These are phyloP conservation scores for Monosporascus ibericus DNA, from an alignment of 2,329 filamentous ascomycete species.

Conservation along the genomic window DNA sequence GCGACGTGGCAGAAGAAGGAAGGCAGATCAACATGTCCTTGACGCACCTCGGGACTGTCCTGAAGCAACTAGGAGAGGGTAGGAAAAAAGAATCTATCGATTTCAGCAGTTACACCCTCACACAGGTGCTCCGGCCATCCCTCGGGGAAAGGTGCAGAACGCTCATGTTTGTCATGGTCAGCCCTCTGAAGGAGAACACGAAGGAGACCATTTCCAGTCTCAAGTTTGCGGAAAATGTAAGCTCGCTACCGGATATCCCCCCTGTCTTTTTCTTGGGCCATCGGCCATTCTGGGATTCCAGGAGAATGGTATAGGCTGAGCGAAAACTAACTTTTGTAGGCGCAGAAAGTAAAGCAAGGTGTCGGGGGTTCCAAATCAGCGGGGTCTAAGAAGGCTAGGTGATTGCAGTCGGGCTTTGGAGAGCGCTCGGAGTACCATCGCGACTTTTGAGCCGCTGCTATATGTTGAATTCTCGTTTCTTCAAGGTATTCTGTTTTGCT, in stretches of 20 bases:
- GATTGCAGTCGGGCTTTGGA: neutral
- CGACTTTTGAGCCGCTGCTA: no score
- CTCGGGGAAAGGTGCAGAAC: conserved; percentile 95
- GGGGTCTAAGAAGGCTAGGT: neutral
- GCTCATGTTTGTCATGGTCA: conserved; percentile 99
- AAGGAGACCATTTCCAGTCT: conserved; percentile 91
- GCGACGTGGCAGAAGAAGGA: conserved; percentile 84
- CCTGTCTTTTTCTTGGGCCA: neutral
- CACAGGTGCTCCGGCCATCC: conserved; percentile 90
- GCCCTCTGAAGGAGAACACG: conserved; percentile 81
- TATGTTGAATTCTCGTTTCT: neutral
- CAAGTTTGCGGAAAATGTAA: conserved; percentile 89
- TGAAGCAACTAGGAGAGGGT: conserved; percentile 81
- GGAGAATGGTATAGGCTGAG: neutral
- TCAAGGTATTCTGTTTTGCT: neutral
- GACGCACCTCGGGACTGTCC: conserved; percentile 88
- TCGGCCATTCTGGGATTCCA: no score
- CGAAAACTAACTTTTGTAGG: neutral
- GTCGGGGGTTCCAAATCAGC: neutral
- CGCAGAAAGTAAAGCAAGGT: conserved; percentile 1
- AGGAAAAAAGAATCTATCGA: conserved; percentile 69
- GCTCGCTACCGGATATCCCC: conserved; percentile 10
- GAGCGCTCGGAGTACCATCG: no score
- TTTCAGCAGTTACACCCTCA: conserved; percentile 95
- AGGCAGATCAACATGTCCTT: conserved; percentile 97